Evolutionary conservation across 495 filamentous ascomycete genomes (phyloP).

Genomic region (Cenococcum geophilum): DNA sequence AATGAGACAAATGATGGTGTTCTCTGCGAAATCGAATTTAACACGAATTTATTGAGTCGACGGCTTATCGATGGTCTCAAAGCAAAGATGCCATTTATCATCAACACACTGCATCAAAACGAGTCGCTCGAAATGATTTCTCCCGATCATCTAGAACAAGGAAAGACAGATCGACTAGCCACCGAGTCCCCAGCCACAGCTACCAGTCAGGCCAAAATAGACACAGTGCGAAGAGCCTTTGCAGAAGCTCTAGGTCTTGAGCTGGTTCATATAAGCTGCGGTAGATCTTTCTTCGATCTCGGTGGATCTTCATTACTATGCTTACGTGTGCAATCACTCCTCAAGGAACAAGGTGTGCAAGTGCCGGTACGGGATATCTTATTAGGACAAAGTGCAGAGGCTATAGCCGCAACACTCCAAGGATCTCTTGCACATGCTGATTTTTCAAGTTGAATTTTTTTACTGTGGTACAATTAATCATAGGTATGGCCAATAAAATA

Average conservation of each 20-base stretch:
- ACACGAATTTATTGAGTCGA: not conserved
- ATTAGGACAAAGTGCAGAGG: not conserved
- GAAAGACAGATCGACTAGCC: not conserved
- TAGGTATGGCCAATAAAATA: too few species aligned
- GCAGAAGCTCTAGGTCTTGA: not conserved
- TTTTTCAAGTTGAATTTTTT: too few species aligned
- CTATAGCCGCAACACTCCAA: not conserved
- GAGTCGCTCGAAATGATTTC: not conserved
- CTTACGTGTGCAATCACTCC: not conserved
- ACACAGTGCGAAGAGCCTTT: not conserved
- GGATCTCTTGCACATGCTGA: not conserved
- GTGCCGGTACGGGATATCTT: not conserved
- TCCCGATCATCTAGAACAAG: not conserved
- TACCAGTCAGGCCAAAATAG: not conserved
- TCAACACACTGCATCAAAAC: not conserved
- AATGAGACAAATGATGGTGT: constrained; percentile 7
- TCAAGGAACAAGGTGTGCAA: not conserved
- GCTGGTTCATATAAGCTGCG: not conserved
- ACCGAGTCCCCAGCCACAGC: not conserved
- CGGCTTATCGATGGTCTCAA: not conserved
- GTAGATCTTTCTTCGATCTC: not conserved
- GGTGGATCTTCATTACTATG: not conserved
- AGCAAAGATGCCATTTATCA: not conserved
- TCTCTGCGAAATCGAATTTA: constrained; percentile 3
- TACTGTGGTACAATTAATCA: too few species aligned